Conservation (phyloP, 129 eudicot genomes). For the Tagetes patula region DNA sequence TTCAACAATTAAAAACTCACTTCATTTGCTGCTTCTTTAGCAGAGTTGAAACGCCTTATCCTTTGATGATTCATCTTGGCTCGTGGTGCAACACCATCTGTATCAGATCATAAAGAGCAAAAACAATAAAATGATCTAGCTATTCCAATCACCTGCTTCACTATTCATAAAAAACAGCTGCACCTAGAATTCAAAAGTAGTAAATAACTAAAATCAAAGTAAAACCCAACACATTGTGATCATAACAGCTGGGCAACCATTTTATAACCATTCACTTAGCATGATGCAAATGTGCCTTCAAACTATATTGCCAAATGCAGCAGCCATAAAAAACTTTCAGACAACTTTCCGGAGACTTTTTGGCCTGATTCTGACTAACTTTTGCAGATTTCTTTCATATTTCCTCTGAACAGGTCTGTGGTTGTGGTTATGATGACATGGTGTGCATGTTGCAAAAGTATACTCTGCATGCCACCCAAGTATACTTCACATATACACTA, state of each 20-base stretch:
- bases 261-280: background rate
- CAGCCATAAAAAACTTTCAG: too few species aligned
- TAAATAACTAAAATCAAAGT: background rate
- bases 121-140: background rate
- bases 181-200: background rate
- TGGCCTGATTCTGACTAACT: too few species aligned
- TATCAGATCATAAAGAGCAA: background rate
- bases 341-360: too few species aligned
- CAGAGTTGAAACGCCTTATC: conserved; percentile 30
- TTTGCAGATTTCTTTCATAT: too few species aligned
- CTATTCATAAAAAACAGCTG: background rate
- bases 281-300: background rate
- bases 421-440: too few species aligned
- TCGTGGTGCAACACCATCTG: conserved; percentile 55
- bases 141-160: background rate
- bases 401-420: too few species aligned
- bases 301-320: background rate
- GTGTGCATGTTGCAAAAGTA: too few species aligned
- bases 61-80: conserved; percentile 55
- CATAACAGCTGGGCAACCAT: background rate
- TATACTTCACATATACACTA: too few species aligned
- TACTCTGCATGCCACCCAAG: too few species aligned
- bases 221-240: conserved; percentile 2
- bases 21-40: conserved; percentile 12
- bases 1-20: conserved; percentile 23